Evolutionary conservation across 257 asterid species (phyloP).

Genomic region (Leonotis leonurus): DNA sequence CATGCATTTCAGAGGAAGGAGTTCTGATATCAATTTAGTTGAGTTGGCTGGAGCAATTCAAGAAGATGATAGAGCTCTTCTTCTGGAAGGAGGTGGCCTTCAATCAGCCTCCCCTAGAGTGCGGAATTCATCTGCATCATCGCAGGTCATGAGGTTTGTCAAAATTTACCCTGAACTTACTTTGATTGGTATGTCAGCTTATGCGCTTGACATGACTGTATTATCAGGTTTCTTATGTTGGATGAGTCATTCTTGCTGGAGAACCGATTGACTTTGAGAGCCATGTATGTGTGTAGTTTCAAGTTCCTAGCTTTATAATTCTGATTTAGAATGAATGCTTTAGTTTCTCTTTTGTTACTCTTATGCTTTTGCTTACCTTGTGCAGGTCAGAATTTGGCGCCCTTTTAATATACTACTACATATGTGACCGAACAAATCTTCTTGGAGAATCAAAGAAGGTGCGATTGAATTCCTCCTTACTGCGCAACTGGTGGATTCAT

Average conservation of each 20-base stretch:
- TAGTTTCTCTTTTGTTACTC: background rate
- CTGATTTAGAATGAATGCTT: background rate
- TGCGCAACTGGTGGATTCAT: background rate
- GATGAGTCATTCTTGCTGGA: conserved; percentile 74
- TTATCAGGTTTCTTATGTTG: conserved; percentile 62
- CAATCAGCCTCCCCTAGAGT: conserved; percentile 52
- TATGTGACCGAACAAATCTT: conserved; percentile 82
- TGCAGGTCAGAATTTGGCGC: conserved; percentile 87
- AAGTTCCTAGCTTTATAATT: conserved; percentile 3
- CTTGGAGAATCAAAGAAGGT: conserved; percentile 89
- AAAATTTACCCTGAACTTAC: conserved; percentile 6
- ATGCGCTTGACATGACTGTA: conserved; percentile 8
- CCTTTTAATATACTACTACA: conserved; percentile 62
- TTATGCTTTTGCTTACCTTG: conserved; percentile 11
- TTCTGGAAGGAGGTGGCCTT: conserved; percentile 72
- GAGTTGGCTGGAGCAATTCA: conserved; percentile 53
- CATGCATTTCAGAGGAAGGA: conserved; percentile 42
- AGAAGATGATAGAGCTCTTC: conserved; percentile 70
- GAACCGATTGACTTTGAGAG: conserved; percentile 70
- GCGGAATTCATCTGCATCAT: conserved; percentile 50
- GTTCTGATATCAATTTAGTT: conserved; percentile 62
- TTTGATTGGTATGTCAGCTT: conserved; percentile 6
- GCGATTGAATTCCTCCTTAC: background rate
- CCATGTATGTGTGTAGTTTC: conserved; percentile 51
- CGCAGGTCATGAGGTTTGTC: conserved; percentile 55